phyloP scores from a whole-genome alignment of 805 yeast genomes.

The Candida andamanensis region DNA sequence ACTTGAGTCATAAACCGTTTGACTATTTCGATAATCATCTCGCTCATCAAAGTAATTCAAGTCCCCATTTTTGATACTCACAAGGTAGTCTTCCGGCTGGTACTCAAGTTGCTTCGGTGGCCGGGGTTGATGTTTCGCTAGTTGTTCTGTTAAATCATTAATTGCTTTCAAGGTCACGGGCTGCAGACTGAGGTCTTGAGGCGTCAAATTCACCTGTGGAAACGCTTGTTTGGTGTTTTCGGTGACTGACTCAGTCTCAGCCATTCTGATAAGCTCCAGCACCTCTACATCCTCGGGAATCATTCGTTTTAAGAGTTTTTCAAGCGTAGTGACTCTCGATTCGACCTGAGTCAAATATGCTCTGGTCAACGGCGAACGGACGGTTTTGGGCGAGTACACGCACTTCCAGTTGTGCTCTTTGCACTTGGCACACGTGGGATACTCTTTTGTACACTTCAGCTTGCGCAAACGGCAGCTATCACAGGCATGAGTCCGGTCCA shows the following conservation, averaged over 20 bases:
- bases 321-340: constrained; percentile 30
- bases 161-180: constrained; percentile 16
- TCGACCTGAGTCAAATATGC: constrained; percentile 81
- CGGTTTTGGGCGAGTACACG: constrained; percentile 69
- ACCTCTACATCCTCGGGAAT: constrained; percentile 25
- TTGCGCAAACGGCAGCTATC: constrained; percentile 80
- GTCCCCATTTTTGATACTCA: constrained; percentile 16
- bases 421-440: constrained; percentile 75
- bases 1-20: constrained; percentile 15
- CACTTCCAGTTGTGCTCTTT: constrained; percentile 71
- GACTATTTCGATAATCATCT: constrained; percentile 10
- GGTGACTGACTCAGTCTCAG: constrained; percentile 9
- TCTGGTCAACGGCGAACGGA: constrained; percentile 77
- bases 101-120: constrained; percentile 6
- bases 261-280: constrained; percentile 14
- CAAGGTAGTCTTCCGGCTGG: constrained; percentile 17
- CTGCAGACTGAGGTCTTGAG: constrained; percentile 12
- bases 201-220: constrained; percentile 13
- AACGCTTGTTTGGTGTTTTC: constrained; percentile 5
- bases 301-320: constrained; percentile 27
- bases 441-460: constrained; percentile 73
- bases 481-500: constrained; percentile 39
- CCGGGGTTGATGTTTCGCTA: constrained; percentile 5
- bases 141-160: constrained; percentile 11
- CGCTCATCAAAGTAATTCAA: constrained; percentile 17